Conservation (phyloP, 2,329 filamentous ascomycete genomes). For the Herpotrichia juniperi region DNA sequence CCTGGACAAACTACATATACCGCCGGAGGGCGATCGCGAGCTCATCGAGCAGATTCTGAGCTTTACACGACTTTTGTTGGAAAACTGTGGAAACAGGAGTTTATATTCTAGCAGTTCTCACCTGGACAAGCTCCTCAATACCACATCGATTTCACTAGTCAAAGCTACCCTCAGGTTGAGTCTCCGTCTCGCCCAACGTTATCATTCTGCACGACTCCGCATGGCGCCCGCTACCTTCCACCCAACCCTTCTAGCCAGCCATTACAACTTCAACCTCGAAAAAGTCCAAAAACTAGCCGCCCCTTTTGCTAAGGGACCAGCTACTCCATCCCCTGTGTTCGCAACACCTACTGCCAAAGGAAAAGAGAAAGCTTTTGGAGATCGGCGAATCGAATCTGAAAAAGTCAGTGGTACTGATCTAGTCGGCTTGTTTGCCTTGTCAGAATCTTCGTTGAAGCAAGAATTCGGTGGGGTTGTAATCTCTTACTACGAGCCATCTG, state of each 20-base stretch:
- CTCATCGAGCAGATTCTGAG: conserved; percentile 79
- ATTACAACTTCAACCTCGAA: conserved; percentile 77
- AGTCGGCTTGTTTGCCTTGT: conserved; percentile 67
- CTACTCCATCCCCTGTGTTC: conserved; percentile 56
- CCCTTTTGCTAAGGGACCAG: conserved; percentile 75
- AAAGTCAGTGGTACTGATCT: conserved; percentile 67
- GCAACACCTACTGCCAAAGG: conserved; percentile 68
- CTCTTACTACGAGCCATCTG: conserved; percentile 71
- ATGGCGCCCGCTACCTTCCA: conserved; percentile 70
- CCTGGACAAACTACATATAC: conserved; percentile 64
- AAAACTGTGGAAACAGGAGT: conserved; percentile 96
- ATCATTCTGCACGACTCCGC: conserved; percentile 85
- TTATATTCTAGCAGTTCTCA: conserved; percentile 94
- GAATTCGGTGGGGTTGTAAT: conserved; percentile 83
- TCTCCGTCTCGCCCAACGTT: conserved; percentile 87
- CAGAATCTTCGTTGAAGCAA: conserved; percentile 62
- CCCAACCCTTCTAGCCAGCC: conserved; percentile 76
- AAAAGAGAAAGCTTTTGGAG: conserved; percentile 71
- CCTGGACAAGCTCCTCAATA: conserved; percentile 87
- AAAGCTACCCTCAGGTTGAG: conserved; percentile 79
- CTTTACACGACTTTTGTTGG: conserved; percentile 86
- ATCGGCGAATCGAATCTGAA: conserved; percentile 34
- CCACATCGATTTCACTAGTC: conserved; percentile 79
- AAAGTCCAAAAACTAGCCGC: conserved; percentile 82
- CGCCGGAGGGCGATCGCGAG: conserved; percentile 76